Percentiles rank a stretch among this genome's conserved stretches.
Evolutionary conservation across 305 asterid species (phyloP).

Genomic region (Solanum aculeatissimum): DNA sequence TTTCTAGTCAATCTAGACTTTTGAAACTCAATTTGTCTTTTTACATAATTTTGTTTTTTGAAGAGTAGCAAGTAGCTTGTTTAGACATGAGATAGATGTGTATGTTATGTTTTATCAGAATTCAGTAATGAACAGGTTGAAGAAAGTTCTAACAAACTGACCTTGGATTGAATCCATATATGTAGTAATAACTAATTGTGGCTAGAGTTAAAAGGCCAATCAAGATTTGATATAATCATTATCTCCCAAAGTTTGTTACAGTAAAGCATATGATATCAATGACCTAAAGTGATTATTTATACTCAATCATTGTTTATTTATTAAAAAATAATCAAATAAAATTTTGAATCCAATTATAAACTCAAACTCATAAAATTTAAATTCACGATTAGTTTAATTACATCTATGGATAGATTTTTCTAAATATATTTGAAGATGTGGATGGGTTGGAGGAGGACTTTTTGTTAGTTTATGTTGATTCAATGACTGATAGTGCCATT

Average conservation of each 20-base stretch:
- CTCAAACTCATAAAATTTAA: not conserved
- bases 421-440: not conserved
- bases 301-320: not conserved
- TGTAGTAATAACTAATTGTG: not conserved
- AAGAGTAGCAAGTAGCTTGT: not conserved
- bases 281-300: not conserved
- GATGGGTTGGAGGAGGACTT: not conserved
- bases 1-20: not conserved
- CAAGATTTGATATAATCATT: not conserved
- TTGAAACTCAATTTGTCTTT: not conserved
- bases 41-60: not conserved
- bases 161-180: not conserved
- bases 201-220: not conserved
- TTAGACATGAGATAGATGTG: rapidly evolving
- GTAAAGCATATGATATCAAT: not conserved
- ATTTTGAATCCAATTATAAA: not conserved
- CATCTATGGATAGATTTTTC: not conserved
- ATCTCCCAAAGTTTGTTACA: rapidly evolving
- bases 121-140: not conserved
- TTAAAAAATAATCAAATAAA: not conserved
- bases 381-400: not conserved
- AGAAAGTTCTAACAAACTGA: not conserved
- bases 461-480: not conserved
- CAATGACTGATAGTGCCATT: not conserved
- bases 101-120: not conserved